A percentile compares a stretch with the other conserved stretches of the same genome.
Conservation (phyloP, 176 grass and related monocot genomes). For the Otatea glauca region DNA sequence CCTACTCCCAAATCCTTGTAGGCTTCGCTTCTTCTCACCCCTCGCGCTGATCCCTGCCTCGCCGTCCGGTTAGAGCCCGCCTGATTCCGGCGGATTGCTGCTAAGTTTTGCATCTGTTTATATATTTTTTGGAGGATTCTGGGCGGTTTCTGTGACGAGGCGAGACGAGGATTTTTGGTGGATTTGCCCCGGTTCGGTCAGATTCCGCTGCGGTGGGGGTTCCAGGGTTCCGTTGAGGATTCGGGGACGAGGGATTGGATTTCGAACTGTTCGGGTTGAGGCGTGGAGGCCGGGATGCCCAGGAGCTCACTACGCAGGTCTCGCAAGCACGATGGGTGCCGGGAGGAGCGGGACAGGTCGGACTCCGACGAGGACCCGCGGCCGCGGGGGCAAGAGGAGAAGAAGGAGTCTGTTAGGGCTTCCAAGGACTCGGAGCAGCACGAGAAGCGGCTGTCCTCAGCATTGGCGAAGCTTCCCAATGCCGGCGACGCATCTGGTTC, state of each 20-base stretch:
- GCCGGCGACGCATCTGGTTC: neutral
- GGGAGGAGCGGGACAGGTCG: slow-evolving; percentile 38
- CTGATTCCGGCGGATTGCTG: neutral
- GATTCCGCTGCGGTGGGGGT: neutral
- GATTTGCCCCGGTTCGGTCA: neutral
- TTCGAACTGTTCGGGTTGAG: slow-evolving; percentile 4
- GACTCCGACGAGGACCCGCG: slow-evolving; percentile 31
- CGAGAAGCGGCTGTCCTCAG: slow-evolving; percentile 27
- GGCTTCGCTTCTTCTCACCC: neutral
- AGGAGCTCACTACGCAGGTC: slow-evolving; percentile 38
- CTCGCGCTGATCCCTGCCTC: neutral
- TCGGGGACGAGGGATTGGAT: neutral
- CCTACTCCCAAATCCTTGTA: neutral
- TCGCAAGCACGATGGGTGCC: slow-evolving; percentile 21
- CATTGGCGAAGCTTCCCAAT: neutral
- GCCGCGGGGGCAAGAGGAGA: neutral
- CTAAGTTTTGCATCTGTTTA: neutral
- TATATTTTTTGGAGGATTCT: neutral
- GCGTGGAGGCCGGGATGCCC: slow-evolving; percentile 36
- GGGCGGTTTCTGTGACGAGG: neutral
- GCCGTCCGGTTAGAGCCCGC: neutral
- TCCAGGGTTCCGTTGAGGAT: slow-evolving; percentile 2
- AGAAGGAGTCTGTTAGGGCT: neutral
- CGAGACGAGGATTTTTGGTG: neutral
- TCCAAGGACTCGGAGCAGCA: slow-evolving; percentile 22